Conservation (phyloP, 768 basidiomycete species). For the Pleurotus salmoneostramineus region DNA sequence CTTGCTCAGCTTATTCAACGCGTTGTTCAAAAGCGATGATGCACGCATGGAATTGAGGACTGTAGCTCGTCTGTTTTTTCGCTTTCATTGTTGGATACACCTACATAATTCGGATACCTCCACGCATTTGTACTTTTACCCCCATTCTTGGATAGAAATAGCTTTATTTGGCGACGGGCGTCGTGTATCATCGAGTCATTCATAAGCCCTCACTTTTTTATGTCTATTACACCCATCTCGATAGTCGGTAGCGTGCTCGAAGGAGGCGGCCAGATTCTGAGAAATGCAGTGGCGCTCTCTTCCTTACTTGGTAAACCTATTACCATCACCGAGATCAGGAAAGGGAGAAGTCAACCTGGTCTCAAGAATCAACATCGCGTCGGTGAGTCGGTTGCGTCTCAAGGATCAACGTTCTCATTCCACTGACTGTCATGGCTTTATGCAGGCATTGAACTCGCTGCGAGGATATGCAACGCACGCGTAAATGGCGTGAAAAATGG, state of each 20-base stretch:
- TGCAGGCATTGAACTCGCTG: constrained; percentile 62
- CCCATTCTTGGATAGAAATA: not conserved
- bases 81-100: not conserved
- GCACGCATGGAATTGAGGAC: not conserved
- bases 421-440: not conserved
- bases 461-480: constrained; percentile 53
- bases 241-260: constrained; percentile 51
- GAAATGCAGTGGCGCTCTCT: constrained; percentile 66
- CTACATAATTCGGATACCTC: constrained; percentile 1
- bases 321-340: constrained; percentile 57
- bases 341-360: constrained; percentile 55
- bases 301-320: constrained; percentile 60
- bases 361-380: constrained; percentile 71
- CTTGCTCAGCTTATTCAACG: not conserved
- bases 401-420: not conserved
- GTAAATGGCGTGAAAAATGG: constrained; percentile 50
- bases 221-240: not conserved
- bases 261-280: constrained; percentile 71
- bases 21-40: not conserved
- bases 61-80: not conserved
- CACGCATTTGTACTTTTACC: constrained; percentile 5
- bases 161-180: not conserved
- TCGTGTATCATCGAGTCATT: too few species aligned
- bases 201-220: not conserved
- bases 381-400: constrained; percentile 32